A percentile compares a stretch with the other conserved stretches of the same genome.
Conservation (phyloP, 495 filamentous ascomycete genomes). For the Melanomma pulvis-pyrius region DNA sequence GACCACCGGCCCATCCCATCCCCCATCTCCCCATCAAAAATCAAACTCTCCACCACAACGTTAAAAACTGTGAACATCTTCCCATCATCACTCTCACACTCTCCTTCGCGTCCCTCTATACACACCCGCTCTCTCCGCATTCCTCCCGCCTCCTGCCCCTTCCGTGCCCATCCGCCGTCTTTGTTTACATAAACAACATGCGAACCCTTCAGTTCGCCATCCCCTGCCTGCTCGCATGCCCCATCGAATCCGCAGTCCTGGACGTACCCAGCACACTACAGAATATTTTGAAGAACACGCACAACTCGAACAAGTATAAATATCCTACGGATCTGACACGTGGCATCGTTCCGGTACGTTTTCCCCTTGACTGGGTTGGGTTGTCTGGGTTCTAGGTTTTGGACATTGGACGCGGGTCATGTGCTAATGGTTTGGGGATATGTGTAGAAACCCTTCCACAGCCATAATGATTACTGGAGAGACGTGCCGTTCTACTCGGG, state of each 20-base stretch:
- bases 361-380: background rate
- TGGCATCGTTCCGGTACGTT: conserved; percentile 44
- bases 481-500: conserved; percentile 46
- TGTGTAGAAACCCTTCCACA: conserved; percentile 45
- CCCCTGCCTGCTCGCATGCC: background rate
- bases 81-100: too few relatives aligned
- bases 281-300: conserved; percentile 44
- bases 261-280: conserved; percentile 41
- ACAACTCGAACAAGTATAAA: conserved; percentile 39
- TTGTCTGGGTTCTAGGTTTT: background rate
- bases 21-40: too few relatives aligned
- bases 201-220: background rate
- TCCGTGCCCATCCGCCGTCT: background rate
- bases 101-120: too few relatives aligned
- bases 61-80: background rate
- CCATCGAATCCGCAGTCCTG: conserved; percentile 2
- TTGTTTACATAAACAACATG: background rate
- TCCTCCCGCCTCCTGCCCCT: background rate
- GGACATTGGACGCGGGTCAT: background rate
- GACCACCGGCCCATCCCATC: too few relatives aligned
- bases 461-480: conserved; percentile 51
- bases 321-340: conserved; percentile 48
- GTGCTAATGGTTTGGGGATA: background rate
- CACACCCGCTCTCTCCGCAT: conserved; percentile 3
- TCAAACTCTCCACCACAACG: background rate